These are phyloP conservation scores for Phytophthora tentaculata DNA, from an alignment of 352 stramenopile genomes.

Conservation along the genomic window DNA sequence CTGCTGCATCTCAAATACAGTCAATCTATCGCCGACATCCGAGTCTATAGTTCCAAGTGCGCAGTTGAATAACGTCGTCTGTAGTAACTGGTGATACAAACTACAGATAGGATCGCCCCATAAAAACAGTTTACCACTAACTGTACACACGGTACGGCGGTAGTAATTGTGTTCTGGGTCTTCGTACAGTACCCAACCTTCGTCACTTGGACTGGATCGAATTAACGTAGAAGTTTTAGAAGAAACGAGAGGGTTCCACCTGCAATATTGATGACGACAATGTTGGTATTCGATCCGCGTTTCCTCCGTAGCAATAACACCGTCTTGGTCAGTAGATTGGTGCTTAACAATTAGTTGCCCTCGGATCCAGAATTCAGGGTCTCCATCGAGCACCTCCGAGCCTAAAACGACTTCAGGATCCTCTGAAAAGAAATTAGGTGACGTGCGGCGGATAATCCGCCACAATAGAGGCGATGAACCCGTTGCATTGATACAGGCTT, in stretches of 20 bases:
- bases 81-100: constrained; percentile 64
- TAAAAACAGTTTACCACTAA: constrained; percentile 39
- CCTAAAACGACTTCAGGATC: constrained; percentile 16
- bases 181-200: constrained; percentile 31
- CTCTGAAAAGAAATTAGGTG: constrained; percentile 17
- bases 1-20: constrained; percentile 37
- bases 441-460: constrained; percentile 41
- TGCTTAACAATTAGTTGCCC: constrained; percentile 37
- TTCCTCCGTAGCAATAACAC: constrained; percentile 30
- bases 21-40: constrained; percentile 28
- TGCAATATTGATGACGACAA: constrained; percentile 26
- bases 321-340: constrained; percentile 11
- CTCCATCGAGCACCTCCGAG: constrained; percentile 5
- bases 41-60: constrained; percentile 23
- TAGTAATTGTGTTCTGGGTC: constrained; percentile 32
- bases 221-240: background rate
- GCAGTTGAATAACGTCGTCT: constrained; percentile 62
- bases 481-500: constrained; percentile 42
- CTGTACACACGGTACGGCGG: constrained; percentile 28
- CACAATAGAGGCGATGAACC: constrained; percentile 37
- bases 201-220: constrained; percentile 12
- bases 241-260: constrained; percentile 35
- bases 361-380: constrained; percentile 35
- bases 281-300: constrained; percentile 37
- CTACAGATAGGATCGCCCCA: constrained; percentile 68